Evolutionary conservation across 2,329 filamentous ascomycete species (phyloP), one percentile per base, ranked within the genome.

Genomic region (Curvularia sp.): DNA sequence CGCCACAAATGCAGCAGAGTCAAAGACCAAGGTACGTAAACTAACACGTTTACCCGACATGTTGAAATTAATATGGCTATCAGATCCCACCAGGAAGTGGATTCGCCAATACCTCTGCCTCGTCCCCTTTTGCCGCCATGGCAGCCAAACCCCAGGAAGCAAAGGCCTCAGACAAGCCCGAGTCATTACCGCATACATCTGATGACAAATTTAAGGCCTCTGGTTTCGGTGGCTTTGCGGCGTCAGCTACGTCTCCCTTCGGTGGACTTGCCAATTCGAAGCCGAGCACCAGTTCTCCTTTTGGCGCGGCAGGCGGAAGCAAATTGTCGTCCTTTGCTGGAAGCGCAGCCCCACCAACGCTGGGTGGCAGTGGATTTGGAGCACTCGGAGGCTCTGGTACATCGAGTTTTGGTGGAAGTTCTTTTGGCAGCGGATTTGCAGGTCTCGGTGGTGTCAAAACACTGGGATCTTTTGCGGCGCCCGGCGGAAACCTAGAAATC

Each of bases 381-480:
- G 65, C 74, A 22, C 69, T 81, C 9, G 61, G 61, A 26, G 61
- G 58, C 24, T 65, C 74, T n/a, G 70, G 65, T 56, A 71, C 66
- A 42, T 77, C 77, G 46, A 72, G 68, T 5, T 75, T 76, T 65
- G 61, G 71, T 66, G 63, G 73, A 67, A 71, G 39, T 64, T 70
- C 76, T 9, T 81, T 81, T 62, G 80, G 81, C 57, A 78, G 71
- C 39, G 70, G 66, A 18, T 77, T 77, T 44, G 72, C 65, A 20
- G 61, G 66, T 12, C 58, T 75, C 12, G 64, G 63, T 7, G 63
- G 64, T 31, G 44, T 65, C 33, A 64, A 71, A 48, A 79, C 80
- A 31, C 70, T 93, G 9, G 84, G 84, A 2, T 89, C 85, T 65
- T 97, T 96, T 77, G 91, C 88, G 42, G 50, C 55, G 12, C 87